Conservation (phyloP, 305 asterid species). For the Coffea humblotiana region DNA sequence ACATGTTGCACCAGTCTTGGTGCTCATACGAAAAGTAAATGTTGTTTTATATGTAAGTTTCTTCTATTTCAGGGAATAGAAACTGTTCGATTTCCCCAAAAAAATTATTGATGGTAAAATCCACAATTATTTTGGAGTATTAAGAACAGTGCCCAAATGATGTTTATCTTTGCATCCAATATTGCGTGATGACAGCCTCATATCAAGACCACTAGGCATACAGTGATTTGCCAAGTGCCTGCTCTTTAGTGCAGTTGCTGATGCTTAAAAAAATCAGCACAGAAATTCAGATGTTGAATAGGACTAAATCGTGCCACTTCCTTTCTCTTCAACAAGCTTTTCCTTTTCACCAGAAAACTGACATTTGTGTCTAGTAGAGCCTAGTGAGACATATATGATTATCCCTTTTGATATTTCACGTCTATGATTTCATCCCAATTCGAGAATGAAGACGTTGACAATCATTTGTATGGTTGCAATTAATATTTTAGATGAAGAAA, state of each 20-base stretch:
- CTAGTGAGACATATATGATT: not conserved
- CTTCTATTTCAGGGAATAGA: too few relatives aligned
- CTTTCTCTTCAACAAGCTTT: not conserved
- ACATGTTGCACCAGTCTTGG: too few relatives aligned
- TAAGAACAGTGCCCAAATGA: too few relatives aligned
- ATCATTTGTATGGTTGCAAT: not conserved
- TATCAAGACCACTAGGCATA: not conserved
- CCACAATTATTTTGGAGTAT: too few relatives aligned
- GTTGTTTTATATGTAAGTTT: too few relatives aligned
- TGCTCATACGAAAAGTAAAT: too few relatives aligned
- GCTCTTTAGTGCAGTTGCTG: conserved; percentile 3
- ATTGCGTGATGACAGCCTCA: not conserved
- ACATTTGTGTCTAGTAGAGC: not conserved
- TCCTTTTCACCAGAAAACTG: not conserved
- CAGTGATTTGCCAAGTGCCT: not conserved
- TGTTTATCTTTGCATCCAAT: too few relatives aligned
- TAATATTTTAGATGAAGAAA: not conserved
- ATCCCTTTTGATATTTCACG: not conserved
- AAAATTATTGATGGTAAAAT: too few relatives aligned
- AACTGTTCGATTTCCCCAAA: too few relatives aligned
- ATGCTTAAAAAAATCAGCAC: not conserved
- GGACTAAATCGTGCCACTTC: not conserved
- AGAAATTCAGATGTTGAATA: not conserved
- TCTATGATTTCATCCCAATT: not conserved
- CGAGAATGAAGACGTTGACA: not conserved